phyloP scores from a whole-genome alignment of 2,329 filamentous ascomycete genomes.

The Aspergillus versicolor region DNA sequence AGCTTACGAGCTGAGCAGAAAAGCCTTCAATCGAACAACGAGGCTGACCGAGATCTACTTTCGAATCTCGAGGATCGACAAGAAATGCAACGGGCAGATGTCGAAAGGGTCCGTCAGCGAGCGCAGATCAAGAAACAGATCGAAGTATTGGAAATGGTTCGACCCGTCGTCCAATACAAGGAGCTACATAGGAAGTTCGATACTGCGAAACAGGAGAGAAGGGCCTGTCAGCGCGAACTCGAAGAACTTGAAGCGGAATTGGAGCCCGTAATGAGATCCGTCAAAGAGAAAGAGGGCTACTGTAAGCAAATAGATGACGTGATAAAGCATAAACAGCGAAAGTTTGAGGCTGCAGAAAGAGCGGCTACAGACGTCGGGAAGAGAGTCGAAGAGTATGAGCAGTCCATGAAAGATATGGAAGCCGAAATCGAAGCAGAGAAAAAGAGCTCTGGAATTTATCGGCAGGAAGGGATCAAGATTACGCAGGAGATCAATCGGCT shows the following conservation, averaged over 20 bases:
- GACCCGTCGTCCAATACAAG: constrained; percentile 65
- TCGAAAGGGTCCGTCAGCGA: constrained; percentile 77
- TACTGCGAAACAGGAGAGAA: constrained; percentile 57
- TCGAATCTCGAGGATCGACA: constrained; percentile 71
- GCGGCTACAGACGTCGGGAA: constrained; percentile 42
- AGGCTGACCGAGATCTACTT: constrained; percentile 62
- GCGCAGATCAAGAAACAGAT: constrained; percentile 66
- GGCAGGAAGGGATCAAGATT: constrained; percentile 51
- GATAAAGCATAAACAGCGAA: constrained; percentile 54
- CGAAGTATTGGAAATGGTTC: constrained; percentile 62
- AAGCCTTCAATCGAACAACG: constrained; percentile 57
- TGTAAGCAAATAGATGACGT: constrained; percentile 53
- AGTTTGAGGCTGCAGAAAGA: constrained; percentile 56
- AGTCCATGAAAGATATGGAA: constrained; percentile 37
- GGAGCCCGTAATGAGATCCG: constrained; percentile 67
- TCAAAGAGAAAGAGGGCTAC: constrained; percentile 71
- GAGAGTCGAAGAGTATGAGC: constrained; percentile 41
- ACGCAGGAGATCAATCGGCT: constrained; percentile 61
- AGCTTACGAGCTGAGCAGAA: constrained; percentile 69
- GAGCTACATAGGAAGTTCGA: constrained; percentile 51
- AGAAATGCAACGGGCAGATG: constrained; percentile 71
- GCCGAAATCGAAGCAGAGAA: constrained; percentile 51
- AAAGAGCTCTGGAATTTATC: constrained; percentile 52
- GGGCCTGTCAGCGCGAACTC: constrained; percentile 57
- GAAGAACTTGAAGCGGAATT: constrained; percentile 59